Evolutionary conservation across 2,329 filamentous ascomycete species (phyloP), one percentile per base, ranked within the genome.

Genomic region (Blumeria graminis): DNA sequence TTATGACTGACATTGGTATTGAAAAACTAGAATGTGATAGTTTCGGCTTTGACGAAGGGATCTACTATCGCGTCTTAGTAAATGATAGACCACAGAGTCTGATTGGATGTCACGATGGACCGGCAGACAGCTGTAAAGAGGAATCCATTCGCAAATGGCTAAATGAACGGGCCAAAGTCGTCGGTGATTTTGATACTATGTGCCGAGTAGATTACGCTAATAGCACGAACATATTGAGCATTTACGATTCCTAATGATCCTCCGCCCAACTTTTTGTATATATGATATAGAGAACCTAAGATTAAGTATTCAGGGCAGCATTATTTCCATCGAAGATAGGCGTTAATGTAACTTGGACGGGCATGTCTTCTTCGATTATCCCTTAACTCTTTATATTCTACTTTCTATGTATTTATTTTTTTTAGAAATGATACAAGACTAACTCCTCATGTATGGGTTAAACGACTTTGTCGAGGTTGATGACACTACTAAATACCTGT

Each of bases 11-110:
- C 62, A 68, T 77, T 35, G 74, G 71, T 1, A 68, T 77, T 18
- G 74, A 77, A 67, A 71, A 70, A 59, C 71, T 76, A 70, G 64
- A 71, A 34, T 77, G 75, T 61, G 69, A 72, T 48, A 71, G 70
- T 57, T 72, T 71, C 59, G 74, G 72, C 6, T 76, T 67, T 59
- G 63, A 69, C 7, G 68, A 38, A 1, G 62, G 70, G 10, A 68
- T 69, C 2, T 77, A 72, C 60, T 72, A 74, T 62, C 67, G 75
- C 14, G 71, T 75, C 0, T 61, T 76, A 22, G 73, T 75, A 11
- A 76, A 76, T 62, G 67, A 70, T 57, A 71, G 68, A 54, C 73
- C 74, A 14, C 72, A 76, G 63, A 70, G 69, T 13, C 61, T 77
- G 14, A 66, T 70, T 1, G 69, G 66, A 1, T 76, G 75, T 63